phyloP scores from a whole-genome alignment of 257 asterid species.

The Leptodermis oblonga region DNA sequence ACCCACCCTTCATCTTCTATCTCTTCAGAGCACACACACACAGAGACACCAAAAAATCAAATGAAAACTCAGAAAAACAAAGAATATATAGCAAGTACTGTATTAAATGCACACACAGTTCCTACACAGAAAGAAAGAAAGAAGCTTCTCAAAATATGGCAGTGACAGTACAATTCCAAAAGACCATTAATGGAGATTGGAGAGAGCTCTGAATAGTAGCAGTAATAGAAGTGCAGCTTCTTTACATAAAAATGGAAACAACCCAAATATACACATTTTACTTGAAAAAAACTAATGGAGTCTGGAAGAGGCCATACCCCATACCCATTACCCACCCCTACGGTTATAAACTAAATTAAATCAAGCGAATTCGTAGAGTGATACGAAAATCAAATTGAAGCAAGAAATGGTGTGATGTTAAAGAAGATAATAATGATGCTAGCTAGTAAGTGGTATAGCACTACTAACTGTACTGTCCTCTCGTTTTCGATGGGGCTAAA shows the following conservation, averaged over 20 bases:
- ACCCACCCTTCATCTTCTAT: too few species aligned
- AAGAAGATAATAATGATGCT: conserved; percentile 1
- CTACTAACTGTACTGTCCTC: conserved; percentile 2
- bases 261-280: conserved; percentile 13
- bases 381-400: background rate
- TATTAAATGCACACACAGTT: background rate
- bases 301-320: background rate
- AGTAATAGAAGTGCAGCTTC: conserved; percentile 12
- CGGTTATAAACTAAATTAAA: too few species aligned
- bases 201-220: background rate
- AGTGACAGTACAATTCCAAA: conserved; percentile 6
- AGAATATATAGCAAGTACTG: background rate
- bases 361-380: conserved; percentile 1
- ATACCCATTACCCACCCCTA: too few species aligned
- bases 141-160: conserved; percentile 16
- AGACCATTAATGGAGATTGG: background rate
- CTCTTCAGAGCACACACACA: background rate
- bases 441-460: background rate
- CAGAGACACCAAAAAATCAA: conserved; percentile 4
- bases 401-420: conserved; percentile 8
- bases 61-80: conserved; percentile 2
- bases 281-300: background rate
- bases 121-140: conserved; percentile 2
- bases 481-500: background rate
- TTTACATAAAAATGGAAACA: conserved; percentile 12